Conservation (phyloP, 495 filamentous ascomycete species). For the Annulohypoxylon bovei region DNA sequence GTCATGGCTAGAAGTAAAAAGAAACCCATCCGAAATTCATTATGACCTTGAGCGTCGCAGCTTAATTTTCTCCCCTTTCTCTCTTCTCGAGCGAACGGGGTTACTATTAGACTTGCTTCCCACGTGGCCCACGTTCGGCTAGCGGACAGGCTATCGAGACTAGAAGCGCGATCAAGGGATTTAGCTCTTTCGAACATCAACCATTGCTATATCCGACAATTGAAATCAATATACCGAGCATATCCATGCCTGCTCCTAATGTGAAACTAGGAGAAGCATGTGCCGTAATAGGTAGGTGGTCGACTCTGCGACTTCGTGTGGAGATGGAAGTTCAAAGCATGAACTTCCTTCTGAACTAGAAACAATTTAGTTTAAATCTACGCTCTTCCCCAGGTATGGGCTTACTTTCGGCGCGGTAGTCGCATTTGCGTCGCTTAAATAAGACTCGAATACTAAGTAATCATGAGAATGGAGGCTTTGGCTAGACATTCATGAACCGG, state of each 20-base stretch:
- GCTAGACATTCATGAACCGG: neutral
- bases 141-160: neutral
- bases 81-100: neutral
- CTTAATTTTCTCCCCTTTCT: neutral
- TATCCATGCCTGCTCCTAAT: neutral
- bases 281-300: conserved; percentile 19
- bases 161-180: neutral
- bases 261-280: neutral
- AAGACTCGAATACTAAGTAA: neutral
- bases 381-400: neutral
- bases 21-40: neutral
- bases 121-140: neutral
- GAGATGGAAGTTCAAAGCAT: conserved; percentile 7
- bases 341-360: neutral
- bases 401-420: neutral
- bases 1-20: neutral
- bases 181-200: neutral
- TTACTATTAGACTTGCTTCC: neutral
- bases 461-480: neutral
- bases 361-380: neutral
- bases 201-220: neutral
- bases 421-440: neutral
- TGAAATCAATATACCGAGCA: neutral
- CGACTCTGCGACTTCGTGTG: neutral
- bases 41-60: neutral